Percentiles rank a stretch among this genome's conserved stretches.
These are phyloP conservation scores for Durusdinium trenchii DNA, from an alignment of 73 alveolate species.

Conservation along the genomic window DNA sequence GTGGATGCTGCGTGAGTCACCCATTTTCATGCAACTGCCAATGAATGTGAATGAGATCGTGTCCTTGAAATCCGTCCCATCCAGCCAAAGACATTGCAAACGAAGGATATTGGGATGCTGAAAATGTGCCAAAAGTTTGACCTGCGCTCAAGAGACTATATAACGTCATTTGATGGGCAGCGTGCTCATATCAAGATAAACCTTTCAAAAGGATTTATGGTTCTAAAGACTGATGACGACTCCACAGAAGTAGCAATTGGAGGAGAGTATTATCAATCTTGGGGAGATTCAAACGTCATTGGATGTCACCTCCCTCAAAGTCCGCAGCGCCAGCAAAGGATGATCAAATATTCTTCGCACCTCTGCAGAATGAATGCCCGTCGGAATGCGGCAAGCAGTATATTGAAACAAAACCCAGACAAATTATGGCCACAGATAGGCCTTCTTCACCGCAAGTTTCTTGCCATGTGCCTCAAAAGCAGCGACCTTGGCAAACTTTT, in stretches of 20 bases:
- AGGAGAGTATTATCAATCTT: too few relatives aligned
- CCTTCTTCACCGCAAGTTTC: constrained; percentile 81
- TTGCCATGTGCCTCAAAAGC: constrained; percentile 32
- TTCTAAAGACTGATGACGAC: too few relatives aligned
- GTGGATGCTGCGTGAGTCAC: too few relatives aligned
- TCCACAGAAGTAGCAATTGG: too few relatives aligned
- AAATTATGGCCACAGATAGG: background rate
- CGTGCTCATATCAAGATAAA: too few relatives aligned
- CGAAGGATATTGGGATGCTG: constrained; percentile 83
- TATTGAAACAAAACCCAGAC: background rate
- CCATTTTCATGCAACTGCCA: background rate
- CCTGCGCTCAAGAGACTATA: too few relatives aligned
- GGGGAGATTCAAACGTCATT: too few relatives aligned
- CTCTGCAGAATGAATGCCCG: too few relatives aligned
- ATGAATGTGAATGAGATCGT: background rate
- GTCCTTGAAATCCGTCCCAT: constrained; percentile 84
- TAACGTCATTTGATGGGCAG: too few relatives aligned
- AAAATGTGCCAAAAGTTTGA: constrained; percentile 49
- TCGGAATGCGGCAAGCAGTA: too few relatives aligned
- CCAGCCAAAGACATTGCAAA: constrained; percentile 31
- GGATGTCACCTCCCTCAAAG: constrained; percentile 75
- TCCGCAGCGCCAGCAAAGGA: constrained; percentile 76
- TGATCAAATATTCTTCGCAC: constrained; percentile 61
- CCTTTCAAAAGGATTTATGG: too few relatives aligned
- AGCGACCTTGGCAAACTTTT: constrained; percentile 32